phyloP scores from a whole-genome alignment of 179 eudicot genomes.

The Heliamphora pulchella region DNA sequence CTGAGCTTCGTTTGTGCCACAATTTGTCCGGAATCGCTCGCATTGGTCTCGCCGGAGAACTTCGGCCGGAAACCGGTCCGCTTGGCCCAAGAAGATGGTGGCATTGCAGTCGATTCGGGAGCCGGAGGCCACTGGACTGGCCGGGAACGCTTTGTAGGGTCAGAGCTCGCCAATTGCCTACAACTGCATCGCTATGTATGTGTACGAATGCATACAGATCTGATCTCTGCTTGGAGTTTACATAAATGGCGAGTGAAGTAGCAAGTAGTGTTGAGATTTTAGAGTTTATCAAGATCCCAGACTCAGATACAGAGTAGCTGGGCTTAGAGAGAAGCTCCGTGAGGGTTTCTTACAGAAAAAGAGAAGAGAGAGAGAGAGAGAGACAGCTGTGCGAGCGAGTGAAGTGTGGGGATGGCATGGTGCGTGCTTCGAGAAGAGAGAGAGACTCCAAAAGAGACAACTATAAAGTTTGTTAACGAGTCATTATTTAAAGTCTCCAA shows the following conservation, averaged over 20 bases:
- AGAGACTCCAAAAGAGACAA: no score
- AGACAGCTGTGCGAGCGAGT: no score
- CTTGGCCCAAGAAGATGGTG: conserved; percentile 92
- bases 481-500: no score
- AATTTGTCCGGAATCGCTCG: conserved; percentile 47
- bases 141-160: conserved; percentile 55
- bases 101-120: conserved; percentile 58
- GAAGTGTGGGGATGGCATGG: no score
- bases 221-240: background rate
- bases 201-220: conserved; percentile 6
- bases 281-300: no score
- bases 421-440: no score
- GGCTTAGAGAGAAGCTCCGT: no score
- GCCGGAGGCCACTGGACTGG: conserved; percentile 77
- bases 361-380: no score
- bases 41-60: conserved; percentile 77
- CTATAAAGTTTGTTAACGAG: no score
- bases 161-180: conserved; percentile 55
- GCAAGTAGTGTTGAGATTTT: background rate
- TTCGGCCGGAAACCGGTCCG: conserved; percentile 80
- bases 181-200: conserved; percentile 6
- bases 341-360: no score
- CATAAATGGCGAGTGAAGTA: conserved; percentile 3
- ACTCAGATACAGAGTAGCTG: no score
- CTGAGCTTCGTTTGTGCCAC: conserved; percentile 25